These are phyloP conservation scores for Logfia minima DNA, from an alignment of 129 eudicot genomes.

Conservation along the genomic window DNA sequence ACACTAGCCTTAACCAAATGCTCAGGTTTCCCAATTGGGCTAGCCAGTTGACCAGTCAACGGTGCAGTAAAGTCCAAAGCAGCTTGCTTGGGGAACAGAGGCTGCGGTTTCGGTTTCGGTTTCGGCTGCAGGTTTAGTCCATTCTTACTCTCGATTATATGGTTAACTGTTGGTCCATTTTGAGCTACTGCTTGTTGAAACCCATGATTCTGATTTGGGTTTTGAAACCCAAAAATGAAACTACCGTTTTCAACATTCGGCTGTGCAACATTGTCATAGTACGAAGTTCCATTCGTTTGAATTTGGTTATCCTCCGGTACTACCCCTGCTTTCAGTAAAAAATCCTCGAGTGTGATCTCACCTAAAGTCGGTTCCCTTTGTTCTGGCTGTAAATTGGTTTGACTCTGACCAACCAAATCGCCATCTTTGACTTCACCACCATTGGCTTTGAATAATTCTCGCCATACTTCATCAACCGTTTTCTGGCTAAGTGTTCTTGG, in stretches of 20 bases:
- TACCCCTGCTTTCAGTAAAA: conserved; percentile 71
- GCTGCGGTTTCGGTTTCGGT: conserved; percentile 43
- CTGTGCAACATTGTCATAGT: conserved; percentile 40
- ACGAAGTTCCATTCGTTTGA: conserved; percentile 31
- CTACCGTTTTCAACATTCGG: conserved; percentile 35
- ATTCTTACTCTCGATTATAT: conserved; percentile 31
- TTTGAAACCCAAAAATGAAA: conserved; percentile 56
- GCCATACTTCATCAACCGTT: conserved; percentile 93
- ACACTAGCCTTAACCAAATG: conserved; percentile 34
- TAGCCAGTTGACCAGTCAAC: conserved; percentile 43
- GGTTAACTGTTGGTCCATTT: conserved; percentile 39
- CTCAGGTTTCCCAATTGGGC: conserved; percentile 42
- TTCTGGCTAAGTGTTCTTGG: conserved; percentile 89
- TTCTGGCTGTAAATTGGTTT: conserved; percentile 38
- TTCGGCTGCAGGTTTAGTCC: conserved; percentile 43
- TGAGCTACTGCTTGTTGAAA: conserved; percentile 20
- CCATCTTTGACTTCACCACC: conserved; percentile 49
- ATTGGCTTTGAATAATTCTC: conserved; percentile 49
- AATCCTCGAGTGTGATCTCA: conserved; percentile 89
- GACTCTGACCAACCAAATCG: conserved; percentile 33
- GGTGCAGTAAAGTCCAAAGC: conserved; percentile 63
- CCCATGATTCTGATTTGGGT: conserved; percentile 48
- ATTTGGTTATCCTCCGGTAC: conserved; percentile 58
- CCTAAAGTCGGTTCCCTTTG: conserved; percentile 71
- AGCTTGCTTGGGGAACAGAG: conserved; percentile 69